Percentiles rank a stretch among this genome's conserved stretches.
Conservation (phyloP, 1,139 yeast species). For the Hansenula sp. region DNA sequence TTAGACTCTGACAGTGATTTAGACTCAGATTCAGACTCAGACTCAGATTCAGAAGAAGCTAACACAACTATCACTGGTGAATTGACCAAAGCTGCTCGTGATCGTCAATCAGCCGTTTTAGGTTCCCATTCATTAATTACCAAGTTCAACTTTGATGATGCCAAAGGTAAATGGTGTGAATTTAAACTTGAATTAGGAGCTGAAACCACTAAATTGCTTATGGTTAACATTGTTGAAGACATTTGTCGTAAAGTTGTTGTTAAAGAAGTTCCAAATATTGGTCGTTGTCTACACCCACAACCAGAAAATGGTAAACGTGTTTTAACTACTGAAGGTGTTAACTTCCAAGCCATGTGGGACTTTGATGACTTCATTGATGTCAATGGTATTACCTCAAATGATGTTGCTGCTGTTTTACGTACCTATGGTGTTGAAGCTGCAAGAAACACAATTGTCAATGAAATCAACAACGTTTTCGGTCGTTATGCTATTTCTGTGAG, state of each 20-base stretch:
- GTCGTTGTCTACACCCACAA: slow-evolving; percentile 87
- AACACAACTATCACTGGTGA: slow-evolving; percentile 22
- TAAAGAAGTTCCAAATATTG: slow-evolving; percentile 86
- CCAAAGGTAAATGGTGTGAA: slow-evolving; percentile 87
- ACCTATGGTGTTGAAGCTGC: slow-evolving; percentile 99
- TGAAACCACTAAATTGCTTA: slow-evolving; percentile 85
- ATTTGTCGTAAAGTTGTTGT: slow-evolving; percentile 89
- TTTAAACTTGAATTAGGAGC: slow-evolving; percentile 82
- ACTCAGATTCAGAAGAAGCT: slow-evolving; percentile 23
- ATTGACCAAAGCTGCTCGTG: slow-evolving; percentile 61
- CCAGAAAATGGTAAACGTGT: slow-evolving; percentile 65
- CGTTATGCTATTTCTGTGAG: slow-evolving; percentile 95
- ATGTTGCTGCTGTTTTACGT: slow-evolving; percentile 81
- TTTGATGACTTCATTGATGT: slow-evolving; percentile 90
- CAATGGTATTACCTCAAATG: slow-evolving; percentile 85
- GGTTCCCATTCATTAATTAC: slow-evolving; percentile 69
- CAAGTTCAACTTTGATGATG: slow-evolving; percentile 86
- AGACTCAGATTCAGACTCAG: slow-evolving; percentile 33
- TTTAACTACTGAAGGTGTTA: slow-evolving; percentile 96
- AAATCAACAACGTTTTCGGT: slow-evolving; percentile 92
- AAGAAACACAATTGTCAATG: slow-evolving; percentile 93
- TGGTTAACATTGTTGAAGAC: slow-evolving; percentile 95
- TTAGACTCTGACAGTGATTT: slow-evolving; percentile 33
- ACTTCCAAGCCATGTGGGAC: slow-evolving; percentile 97
- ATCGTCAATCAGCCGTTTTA: slow-evolving; percentile 80